phyloP scores from a whole-genome alignment of 2,329 filamentous ascomycete species.

The Aplosporella prunicola region DNA sequence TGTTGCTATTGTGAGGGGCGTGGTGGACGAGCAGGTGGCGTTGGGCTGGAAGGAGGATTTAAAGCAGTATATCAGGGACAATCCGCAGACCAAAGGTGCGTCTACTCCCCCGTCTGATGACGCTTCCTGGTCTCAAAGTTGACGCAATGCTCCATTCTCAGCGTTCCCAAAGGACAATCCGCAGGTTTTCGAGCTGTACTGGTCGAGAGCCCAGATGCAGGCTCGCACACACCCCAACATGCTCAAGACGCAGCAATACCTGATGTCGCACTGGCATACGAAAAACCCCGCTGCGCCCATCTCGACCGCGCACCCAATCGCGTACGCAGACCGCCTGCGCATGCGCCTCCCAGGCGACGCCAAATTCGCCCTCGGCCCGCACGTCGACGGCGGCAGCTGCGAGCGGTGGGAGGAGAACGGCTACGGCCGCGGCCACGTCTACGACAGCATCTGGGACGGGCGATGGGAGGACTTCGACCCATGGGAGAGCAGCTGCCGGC shows the following conservation, averaged over 20 bases:
- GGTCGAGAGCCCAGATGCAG: slow-evolving; percentile 38
- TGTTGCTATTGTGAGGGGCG: slow-evolving; percentile 39
- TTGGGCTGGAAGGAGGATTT: slow-evolving; percentile 37
- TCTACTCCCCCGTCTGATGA: slow-evolving; percentile 10
- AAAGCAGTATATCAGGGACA: slow-evolving; percentile 35
- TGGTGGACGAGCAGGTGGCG: slow-evolving; percentile 35
- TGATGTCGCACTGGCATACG: slow-evolving; percentile 42
- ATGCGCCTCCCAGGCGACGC: slow-evolving; percentile 47
- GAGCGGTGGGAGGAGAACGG: slow-evolving; percentile 50
- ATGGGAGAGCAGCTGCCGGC: slow-evolving; percentile 64
- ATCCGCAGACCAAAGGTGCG: slow-evolving; percentile 34
- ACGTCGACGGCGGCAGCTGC: slow-evolving; percentile 42
- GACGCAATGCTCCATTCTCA: slow-evolving; percentile 15
- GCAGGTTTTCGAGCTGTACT: slow-evolving; percentile 44
- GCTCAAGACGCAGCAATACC: slow-evolving; percentile 37
- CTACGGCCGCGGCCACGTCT: slow-evolving; percentile 55
- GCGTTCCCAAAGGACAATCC: slow-evolving; percentile 40
- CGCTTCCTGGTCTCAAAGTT: neutral
- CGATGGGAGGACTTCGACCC: slow-evolving; percentile 74
- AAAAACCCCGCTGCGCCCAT: slow-evolving; percentile 33
- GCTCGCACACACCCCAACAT: slow-evolving; percentile 39
- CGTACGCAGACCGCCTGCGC: slow-evolving; percentile 40
- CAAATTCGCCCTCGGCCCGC: slow-evolving; percentile 48
- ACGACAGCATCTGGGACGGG: slow-evolving; percentile 63
- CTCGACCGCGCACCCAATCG: slow-evolving; percentile 37